phyloP scores from a whole-genome alignment of 768 basidiomycete genomes.

The Polyporus arcularius region DNA sequence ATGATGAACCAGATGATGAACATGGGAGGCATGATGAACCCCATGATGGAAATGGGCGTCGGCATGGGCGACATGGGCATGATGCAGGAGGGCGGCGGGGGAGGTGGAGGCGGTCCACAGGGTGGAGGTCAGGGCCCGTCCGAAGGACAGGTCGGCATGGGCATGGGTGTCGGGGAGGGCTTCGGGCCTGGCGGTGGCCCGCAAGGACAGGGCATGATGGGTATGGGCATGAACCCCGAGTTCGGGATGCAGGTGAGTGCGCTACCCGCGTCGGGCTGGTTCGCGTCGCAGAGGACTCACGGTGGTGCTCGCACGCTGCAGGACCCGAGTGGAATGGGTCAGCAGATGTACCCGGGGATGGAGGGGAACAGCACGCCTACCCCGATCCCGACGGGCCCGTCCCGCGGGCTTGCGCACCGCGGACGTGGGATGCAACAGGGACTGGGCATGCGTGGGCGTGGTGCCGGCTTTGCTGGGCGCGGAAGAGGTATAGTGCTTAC shows the following conservation, averaged over 20 bases:
- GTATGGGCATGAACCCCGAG: conserved; percentile 70
- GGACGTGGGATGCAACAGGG: conserved; percentile 43
- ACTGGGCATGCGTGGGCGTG: conserved; percentile 41
- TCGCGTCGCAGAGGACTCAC: background rate
- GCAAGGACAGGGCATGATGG: conserved; percentile 60
- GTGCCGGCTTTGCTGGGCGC: conserved; percentile 44
- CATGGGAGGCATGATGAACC: conserved; percentile 45
- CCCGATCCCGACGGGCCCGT: conserved; percentile 31
- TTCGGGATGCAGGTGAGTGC: conserved; percentile 72
- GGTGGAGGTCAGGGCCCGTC: conserved; percentile 24
- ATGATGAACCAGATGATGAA: conserved; percentile 39
- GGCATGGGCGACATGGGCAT: conserved; percentile 60
- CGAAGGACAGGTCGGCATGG: conserved; percentile 36
- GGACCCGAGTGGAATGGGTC: conserved; percentile 63
- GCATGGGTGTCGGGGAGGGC: conserved; percentile 32
- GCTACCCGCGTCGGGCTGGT: background rate
- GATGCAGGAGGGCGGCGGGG: conserved; percentile 24
- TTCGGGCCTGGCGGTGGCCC: conserved; percentile 36
- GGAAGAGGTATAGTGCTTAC: conserved; percentile 38
- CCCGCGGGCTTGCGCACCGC: conserved; percentile 37
- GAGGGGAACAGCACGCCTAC: conserved; percentile 53
- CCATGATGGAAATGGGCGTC: conserved; percentile 79
- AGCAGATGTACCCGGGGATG: conserved; percentile 70
- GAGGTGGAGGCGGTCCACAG: conserved; percentile 24
- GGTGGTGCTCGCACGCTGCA: conserved; percentile 30